These are phyloP conservation scores for Carex arenaria DNA, from an alignment of 202 grass and related monocot species.

Conservation along the genomic window DNA sequence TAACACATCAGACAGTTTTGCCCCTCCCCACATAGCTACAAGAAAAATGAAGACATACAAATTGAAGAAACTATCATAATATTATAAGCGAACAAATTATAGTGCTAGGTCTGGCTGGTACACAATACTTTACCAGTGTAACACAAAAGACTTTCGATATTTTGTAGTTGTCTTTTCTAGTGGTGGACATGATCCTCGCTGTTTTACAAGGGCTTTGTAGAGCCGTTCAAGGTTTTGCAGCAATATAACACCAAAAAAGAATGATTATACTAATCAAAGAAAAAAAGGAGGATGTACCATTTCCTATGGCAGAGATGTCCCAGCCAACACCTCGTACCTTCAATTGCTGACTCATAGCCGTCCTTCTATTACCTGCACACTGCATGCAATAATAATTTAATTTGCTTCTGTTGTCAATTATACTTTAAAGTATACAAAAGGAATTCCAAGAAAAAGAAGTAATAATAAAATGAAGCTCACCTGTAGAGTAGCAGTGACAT, in stretches of 20 bases:
- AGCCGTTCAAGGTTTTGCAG: slow-evolving; percentile 15
- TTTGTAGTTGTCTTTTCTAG: not conserved
- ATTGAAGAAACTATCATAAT: not conserved
- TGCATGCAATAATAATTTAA: slow-evolving; percentile 25
- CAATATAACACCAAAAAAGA: not conserved
- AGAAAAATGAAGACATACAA: slow-evolving; percentile 19
- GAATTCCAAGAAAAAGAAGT: not conserved
- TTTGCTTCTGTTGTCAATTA: not conserved
- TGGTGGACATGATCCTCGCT: not conserved
- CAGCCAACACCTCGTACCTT: slow-evolving; percentile 97
- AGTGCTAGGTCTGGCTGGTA: not conserved
- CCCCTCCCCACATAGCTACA: slow-evolving; percentile 96
- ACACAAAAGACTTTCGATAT: not conserved
- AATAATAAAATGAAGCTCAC: slow-evolving; percentile 20
- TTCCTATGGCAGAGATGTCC: slow-evolving; percentile 89
- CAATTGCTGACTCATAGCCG: slow-evolving; percentile 76
- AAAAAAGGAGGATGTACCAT: slow-evolving; percentile 36
- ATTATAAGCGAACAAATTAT: not conserved
- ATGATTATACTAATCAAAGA: slow-evolving; percentile 10
- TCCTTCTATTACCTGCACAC: slow-evolving; percentile 97
- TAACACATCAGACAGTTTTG: slow-evolving; percentile 82
- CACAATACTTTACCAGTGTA: not conserved
- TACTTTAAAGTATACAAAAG: slow-evolving; percentile 7
- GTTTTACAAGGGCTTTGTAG: not conserved
- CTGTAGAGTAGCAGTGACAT: slow-evolving; percentile 93